Percentiles rank a stretch among this genome's conserved stretches.
phyloP scores from a whole-genome alignment of 2,329 filamentous ascomycete genomes.

The Neofusicoccum kwambonambiense region DNA sequence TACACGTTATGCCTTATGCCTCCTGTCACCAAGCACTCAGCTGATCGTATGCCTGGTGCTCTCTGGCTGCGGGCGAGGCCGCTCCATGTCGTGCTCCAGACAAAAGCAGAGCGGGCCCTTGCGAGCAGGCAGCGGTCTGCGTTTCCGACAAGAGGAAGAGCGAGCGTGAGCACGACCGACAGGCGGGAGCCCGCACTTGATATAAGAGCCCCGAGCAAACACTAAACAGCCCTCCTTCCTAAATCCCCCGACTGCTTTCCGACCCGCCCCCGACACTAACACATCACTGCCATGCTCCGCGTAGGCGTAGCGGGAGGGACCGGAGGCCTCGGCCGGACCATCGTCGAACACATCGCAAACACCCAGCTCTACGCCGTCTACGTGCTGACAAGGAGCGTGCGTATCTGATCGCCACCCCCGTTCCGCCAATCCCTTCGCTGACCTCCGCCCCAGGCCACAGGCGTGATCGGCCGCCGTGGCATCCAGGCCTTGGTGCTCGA shows the following conservation, averaged over 20 bases:
- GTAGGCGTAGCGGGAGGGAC: slow-evolving; percentile 28
- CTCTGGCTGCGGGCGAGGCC: too few relatives aligned
- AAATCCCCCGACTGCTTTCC: background rate
- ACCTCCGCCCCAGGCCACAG: background rate
- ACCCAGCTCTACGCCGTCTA: slow-evolving; percentile 22
- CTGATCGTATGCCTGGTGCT: too few relatives aligned
- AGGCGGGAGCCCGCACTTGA: background rate
- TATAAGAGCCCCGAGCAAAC: background rate
- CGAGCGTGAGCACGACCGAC: too few relatives aligned
- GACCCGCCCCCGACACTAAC: too few relatives aligned
- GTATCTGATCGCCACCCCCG: background rate
- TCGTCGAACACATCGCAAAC: slow-evolving; percentile 22
- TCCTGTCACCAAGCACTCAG: too few relatives aligned
- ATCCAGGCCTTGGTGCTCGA: slow-evolving; percentile 19
- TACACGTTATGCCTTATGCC: too few relatives aligned
- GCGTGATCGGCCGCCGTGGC: slow-evolving; percentile 4
- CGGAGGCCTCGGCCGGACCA: slow-evolving; percentile 24
- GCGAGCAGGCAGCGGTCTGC: too few relatives aligned
- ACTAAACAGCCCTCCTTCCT: background rate
- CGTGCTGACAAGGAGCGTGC: slow-evolving; percentile 23
- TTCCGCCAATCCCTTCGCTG: too few relatives aligned
- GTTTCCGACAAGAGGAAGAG: too few relatives aligned
- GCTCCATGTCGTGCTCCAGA: too few relatives aligned
- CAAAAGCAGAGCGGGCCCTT: too few relatives aligned
- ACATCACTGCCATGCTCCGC: slow-evolving; percentile 8